Evolutionary conservation across 2,329 filamentous ascomycete genomes (phyloP).

Genomic region (Helotiales sp.): DNA sequence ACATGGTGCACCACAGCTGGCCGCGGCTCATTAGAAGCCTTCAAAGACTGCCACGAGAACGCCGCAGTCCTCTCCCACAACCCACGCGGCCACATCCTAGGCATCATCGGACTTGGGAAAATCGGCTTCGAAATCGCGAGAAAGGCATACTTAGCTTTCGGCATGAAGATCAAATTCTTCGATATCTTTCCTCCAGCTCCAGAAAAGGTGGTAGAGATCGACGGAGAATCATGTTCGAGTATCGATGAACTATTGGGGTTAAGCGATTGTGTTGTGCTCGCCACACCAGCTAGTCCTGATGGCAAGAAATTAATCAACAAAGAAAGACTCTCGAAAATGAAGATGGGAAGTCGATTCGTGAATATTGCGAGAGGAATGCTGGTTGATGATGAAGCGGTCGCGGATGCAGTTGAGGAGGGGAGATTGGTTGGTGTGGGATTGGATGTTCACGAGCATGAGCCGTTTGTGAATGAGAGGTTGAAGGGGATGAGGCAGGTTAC

Average conservation of each 20-base stretch:
- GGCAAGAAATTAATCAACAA: slow-evolving; percentile 49
- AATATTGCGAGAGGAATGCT: slow-evolving; percentile 66
- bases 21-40: slow-evolving; percentile 36
- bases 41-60: slow-evolving; percentile 58
- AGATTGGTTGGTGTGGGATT: slow-evolving; percentile 54
- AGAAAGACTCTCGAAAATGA: slow-evolving; percentile 50
- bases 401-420: slow-evolving; percentile 55
- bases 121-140: slow-evolving; percentile 62
- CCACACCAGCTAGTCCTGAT: slow-evolving; percentile 53
- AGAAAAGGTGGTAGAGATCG: slow-evolving; percentile 38
- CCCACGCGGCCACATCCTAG: slow-evolving; percentile 59
- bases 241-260: slow-evolving; percentile 52
- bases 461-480: slow-evolving; percentile 37
- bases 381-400: slow-evolving; percentile 64
- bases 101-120: slow-evolving; percentile 69
- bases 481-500: slow-evolving; percentile 40
- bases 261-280: slow-evolving; percentile 62
- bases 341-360: slow-evolving; percentile 57
- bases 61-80: slow-evolving; percentile 63
- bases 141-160: slow-evolving; percentile 58
- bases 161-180: slow-evolving; percentile 66
- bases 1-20: slow-evolving; percentile 49
- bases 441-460: slow-evolving; percentile 65
- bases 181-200: slow-evolving; percentile 51
- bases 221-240: slow-evolving; percentile 52